These are phyloP conservation scores for Schizochytrium sp. DNA, from an alignment of 108 stramenopile species.

Conservation along the genomic window DNA sequence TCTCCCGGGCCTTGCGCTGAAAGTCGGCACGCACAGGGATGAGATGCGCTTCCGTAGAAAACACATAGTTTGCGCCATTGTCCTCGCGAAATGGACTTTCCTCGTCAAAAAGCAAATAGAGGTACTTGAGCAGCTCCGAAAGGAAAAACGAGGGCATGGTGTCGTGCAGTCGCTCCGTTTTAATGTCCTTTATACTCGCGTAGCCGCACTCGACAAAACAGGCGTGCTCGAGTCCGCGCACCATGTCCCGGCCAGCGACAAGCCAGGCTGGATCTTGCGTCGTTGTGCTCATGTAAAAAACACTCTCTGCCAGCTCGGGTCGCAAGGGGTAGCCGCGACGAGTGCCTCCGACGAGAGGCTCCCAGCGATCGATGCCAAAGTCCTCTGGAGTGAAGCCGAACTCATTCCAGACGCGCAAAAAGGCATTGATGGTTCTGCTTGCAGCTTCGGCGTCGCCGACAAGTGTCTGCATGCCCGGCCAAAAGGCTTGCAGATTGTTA, in stretches of 20 bases:
- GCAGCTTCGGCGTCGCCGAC: constrained; percentile 68
- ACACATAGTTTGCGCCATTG: neutral
- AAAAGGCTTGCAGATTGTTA: constrained; percentile 85
- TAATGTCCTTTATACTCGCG: constrained; percentile 10
- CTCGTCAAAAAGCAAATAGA: constrained; percentile 32
- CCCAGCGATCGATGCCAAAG: constrained; percentile 64
- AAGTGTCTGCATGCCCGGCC: constrained; percentile 80
- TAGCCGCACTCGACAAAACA: constrained; percentile 21
- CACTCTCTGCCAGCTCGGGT: constrained; percentile 79
- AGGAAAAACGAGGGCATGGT: constrained; percentile 35
- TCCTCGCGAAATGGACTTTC: neutral
- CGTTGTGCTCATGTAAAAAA: constrained; percentile 69
- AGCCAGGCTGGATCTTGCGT: constrained; percentile 41
- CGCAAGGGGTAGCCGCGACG: constrained; percentile 61
- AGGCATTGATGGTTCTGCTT: constrained; percentile 64
- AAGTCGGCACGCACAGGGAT: constrained; percentile 22
- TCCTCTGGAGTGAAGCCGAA: constrained; percentile 76
- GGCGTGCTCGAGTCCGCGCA: constrained; percentile 8
- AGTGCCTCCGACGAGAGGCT: constrained; percentile 40
- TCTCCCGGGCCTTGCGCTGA: neutral
- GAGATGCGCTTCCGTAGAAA: constrained; percentile 33
- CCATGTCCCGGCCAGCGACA: neutral
- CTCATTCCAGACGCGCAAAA: constrained; percentile 63
- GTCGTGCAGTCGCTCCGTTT: neutral
- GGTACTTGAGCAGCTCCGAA: constrained; percentile 33